phyloP scores from a whole-genome alignment of 2,329 filamentous ascomycete genomes.

The Acrodontium crateriforme region DNA sequence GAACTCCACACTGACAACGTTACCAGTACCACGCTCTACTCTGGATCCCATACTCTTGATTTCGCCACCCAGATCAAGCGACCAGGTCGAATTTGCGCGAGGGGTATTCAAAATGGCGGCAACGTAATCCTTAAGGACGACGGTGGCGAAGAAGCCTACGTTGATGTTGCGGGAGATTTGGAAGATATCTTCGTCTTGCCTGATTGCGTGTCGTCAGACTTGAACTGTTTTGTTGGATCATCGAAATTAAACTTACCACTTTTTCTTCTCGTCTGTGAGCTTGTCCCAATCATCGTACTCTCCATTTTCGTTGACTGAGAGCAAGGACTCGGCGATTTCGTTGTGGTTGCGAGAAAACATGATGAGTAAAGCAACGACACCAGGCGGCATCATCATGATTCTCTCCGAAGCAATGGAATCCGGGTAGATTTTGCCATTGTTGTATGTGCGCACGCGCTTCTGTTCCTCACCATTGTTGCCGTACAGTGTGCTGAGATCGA shows the following conservation, averaged over 20 bases:
- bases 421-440: constrained; percentile 29
- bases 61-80: constrained; percentile 31
- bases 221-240: background rate
- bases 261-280: constrained; percentile 24
- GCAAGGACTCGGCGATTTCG: constrained; percentile 26
- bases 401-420: constrained; percentile 32
- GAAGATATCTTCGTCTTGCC: constrained; percentile 37
- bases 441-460: constrained; percentile 28
- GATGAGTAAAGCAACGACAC: constrained; percentile 28
- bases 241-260: constrained; percentile 20
- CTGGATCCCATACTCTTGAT: constrained; percentile 29
- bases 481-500: constrained; percentile 35
- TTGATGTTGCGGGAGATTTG: constrained; percentile 34
- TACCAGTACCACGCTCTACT: constrained; percentile 30
- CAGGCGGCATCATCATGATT: constrained; percentile 36
- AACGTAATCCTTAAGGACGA: constrained; percentile 34
- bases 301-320: constrained; percentile 31
- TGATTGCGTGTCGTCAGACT: constrained; percentile 11
- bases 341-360: constrained; percentile 37
- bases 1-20: constrained; percentile 34
- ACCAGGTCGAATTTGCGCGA: constrained; percentile 33
- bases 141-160: constrained; percentile 33
- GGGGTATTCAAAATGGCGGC: constrained; percentile 34
- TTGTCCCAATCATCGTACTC: constrained; percentile 29
- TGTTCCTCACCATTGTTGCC: constrained; percentile 32